These are phyloP conservation scores for Irpex sp. DNA, from an alignment of 1,284 basidiomycete species.

Conservation along the genomic window DNA sequence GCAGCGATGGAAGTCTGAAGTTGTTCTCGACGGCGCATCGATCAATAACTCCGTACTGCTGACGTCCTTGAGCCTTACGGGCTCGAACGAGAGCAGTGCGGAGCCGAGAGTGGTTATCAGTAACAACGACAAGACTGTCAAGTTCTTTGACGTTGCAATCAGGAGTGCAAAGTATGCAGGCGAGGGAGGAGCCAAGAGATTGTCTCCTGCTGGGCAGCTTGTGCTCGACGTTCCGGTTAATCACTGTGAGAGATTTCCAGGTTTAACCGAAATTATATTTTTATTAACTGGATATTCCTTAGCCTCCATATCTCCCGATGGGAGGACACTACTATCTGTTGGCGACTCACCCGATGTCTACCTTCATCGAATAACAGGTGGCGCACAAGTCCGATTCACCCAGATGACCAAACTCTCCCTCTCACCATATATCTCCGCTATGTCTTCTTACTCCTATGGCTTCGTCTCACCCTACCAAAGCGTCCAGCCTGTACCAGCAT, in stretches of 20 bases:
- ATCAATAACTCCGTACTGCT: constrained; percentile 86
- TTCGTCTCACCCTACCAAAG: constrained; percentile 26
- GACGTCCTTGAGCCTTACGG: constrained; percentile 54
- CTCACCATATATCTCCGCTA: constrained; percentile 42
- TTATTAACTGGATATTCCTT: constrained; percentile 12
- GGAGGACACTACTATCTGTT: constrained; percentile 78
- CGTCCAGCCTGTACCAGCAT: constrained; percentile 50
- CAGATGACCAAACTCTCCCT: constrained; percentile 54
- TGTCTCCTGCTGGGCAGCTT: constrained; percentile 52
- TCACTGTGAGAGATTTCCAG: constrained; percentile 41
- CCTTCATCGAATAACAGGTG: constrained; percentile 66
- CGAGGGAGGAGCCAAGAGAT: constrained; percentile 22
- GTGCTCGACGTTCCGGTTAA: constrained; percentile 68
- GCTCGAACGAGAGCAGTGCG: constrained; percentile 51
- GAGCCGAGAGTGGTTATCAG: constrained; percentile 77
- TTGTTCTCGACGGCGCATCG: constrained; percentile 51
- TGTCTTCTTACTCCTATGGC: constrained; percentile 16
- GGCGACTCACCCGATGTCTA: constrained; percentile 84
- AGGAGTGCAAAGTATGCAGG: constrained; percentile 20
- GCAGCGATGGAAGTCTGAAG: constrained; percentile 54
- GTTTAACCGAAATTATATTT: constrained; percentile 8
- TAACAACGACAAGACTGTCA: constrained; percentile 80
- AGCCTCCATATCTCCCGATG: constrained; percentile 85
- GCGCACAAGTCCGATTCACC: constrained; percentile 50
- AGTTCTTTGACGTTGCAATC: constrained; percentile 69